Conservation (phyloP, 176 grass and related monocot genomes). For the Oryza brachyantha region DNA sequence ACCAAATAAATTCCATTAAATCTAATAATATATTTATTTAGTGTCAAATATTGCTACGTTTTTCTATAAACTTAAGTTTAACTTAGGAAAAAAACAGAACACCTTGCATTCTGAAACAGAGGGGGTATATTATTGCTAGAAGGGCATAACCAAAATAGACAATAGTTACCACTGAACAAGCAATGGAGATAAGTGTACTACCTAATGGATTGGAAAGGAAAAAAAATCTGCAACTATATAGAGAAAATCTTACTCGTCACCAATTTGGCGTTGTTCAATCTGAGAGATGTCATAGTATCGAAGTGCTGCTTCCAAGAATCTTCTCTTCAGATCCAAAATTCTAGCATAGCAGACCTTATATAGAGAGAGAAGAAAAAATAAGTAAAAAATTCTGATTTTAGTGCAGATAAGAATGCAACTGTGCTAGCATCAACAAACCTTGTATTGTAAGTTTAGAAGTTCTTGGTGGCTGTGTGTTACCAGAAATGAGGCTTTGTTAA, state of each 20-base stretch:
- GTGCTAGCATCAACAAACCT: slow-evolving; percentile 42
- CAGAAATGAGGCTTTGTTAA: slow-evolving; percentile 99
- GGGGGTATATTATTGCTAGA: background rate
- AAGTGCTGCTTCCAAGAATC: slow-evolving; percentile 95
- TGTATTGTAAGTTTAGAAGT: slow-evolving; percentile 89
- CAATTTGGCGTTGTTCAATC: slow-evolving; percentile 94
- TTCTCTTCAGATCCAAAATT: slow-evolving; percentile 95
- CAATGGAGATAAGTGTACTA: background rate
- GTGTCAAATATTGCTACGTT: too few relatives aligned
- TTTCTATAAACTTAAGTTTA: too few relatives aligned
- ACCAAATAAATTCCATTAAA: too few relatives aligned
- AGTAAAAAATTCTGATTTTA: background rate
- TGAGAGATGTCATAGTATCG: slow-evolving; percentile 97
- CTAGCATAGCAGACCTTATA: slow-evolving; percentile 96
- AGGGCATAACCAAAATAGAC: slow-evolving; percentile 5
- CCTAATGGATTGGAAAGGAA: background rate
- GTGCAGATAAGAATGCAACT: background rate
- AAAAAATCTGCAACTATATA: background rate
- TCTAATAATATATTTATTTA: too few relatives aligned
- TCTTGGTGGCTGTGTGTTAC: slow-evolving; percentile 86
- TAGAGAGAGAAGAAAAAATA: background rate
- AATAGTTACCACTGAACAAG: background rate
- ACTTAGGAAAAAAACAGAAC: too few relatives aligned
- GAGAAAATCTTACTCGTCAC: slow-evolving; percentile 77
- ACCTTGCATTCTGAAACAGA: too few relatives aligned